Conservation (phyloP, 116 monocot species). For the Cymodocea nodosa region DNA sequence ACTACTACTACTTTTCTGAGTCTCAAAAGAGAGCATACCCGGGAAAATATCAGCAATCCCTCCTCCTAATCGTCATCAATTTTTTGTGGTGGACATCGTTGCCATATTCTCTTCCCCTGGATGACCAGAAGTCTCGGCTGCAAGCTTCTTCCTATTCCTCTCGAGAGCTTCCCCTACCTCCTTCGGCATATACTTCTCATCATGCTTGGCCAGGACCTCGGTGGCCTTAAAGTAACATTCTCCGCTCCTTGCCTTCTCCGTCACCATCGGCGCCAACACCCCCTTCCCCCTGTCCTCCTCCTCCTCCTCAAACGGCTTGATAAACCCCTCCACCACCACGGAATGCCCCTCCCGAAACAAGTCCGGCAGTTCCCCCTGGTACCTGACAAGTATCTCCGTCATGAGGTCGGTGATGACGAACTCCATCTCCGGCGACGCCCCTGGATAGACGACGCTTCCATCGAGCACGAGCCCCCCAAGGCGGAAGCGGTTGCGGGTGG, state of each 20-base stretch:
- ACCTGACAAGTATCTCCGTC: constrained; percentile 85
- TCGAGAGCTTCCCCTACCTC: constrained; percentile 86
- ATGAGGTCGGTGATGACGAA: constrained; percentile 95
- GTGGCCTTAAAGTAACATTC: constrained; percentile 67
- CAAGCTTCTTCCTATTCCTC: constrained; percentile 75
- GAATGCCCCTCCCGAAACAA: constrained; percentile 95
- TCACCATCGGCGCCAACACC: constrained; percentile 10
- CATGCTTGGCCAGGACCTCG: constrained; percentile 93
- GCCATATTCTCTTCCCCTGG: no score
- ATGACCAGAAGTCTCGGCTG: constrained; percentile 18
- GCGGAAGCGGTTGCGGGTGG: constrained; percentile 57
- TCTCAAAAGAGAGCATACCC: no score
- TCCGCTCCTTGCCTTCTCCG: constrained; percentile 51
- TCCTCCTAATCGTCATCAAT: no score
- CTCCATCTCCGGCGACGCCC: constrained; percentile 66
- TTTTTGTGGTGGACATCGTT: no score
- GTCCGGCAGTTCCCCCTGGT: constrained; percentile 79
- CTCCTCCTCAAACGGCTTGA: constrained; percentile 35
- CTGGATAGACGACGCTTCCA: constrained; percentile 65
- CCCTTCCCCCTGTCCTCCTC: neutral
- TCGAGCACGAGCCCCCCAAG: constrained; percentile 95
- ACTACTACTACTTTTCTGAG: no score
- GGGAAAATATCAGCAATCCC: no score
- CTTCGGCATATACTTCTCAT: constrained; percentile 95
- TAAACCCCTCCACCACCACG: constrained; percentile 76